Base-by-base conservation (phyloP, 495 filamentous ascomycete species). In the Trichoderma virens region DNA sequence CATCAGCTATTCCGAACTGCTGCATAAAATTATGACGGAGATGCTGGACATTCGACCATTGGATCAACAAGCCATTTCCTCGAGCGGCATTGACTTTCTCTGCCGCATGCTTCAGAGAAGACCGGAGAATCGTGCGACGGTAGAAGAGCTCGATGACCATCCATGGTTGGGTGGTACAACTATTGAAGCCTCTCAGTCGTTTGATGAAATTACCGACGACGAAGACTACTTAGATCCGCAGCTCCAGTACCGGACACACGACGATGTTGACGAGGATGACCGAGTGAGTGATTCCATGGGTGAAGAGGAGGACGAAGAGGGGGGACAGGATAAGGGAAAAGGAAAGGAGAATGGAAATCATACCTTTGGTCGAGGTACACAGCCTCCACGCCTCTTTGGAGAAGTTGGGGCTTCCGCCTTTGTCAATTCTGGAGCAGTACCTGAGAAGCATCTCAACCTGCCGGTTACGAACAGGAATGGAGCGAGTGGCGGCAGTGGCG, bases 1-100 rank as follows among this genome's bases (percentile, higher is more conserved):
- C 23, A 76, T 76, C 25, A 77, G 73, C 45, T 79, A 83, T 69
- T 79, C 77, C 5, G 78, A 87, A 45, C 89, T 96, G 76, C 82
- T 95, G n/a, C 80, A 90, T 60, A 88, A 82, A 43, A 93, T 97
- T 67, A 93, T 96, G 88, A 88, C 84, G 23, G 83, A 77, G 23
- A 78, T 84, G 0, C 74, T 91, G 13, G 82, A 96, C 69, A 80
- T 80, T 16, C 71, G 76, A 27, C 82, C 87, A 3, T 78, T 96
- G 31, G 67, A 77, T 3, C 64, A 74, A 14, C 76, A 68, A 4
- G 78, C 78, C 2, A 76, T 96, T 13, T 91, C 91, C 0, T 75
- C 81, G 23, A 69, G 76, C 3, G 88, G 87, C 3, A 82, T 93
- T 32, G 82, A 90, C 63, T 90, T 96, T 62, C 75, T 97, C n/a